A percentile compares a stretch with the other conserved stretches of the same genome.
Conservation (phyloP, 345 rosid species). For the Boechera retrofracta region DNA sequence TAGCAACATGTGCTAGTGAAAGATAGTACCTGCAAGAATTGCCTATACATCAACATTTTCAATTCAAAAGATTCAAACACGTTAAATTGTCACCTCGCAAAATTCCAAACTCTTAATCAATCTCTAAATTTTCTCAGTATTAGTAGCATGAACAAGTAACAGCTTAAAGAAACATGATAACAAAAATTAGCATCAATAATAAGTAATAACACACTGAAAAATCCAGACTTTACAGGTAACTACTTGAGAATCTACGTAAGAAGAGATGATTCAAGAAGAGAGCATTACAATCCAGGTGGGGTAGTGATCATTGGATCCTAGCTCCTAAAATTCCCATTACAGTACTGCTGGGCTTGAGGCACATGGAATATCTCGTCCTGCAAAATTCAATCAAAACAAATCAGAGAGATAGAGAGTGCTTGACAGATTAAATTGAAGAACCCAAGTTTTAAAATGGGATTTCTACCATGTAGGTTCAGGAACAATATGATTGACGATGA, state of each 20-base stretch:
- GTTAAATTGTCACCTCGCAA: no score
- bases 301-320: conserved; percentile 99
- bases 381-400: conserved; percentile 29
- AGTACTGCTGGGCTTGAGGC: conserved; percentile 88
- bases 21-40: conserved; percentile 75
- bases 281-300: conserved; percentile 88
- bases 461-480: conserved; percentile 82
- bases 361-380: conserved; percentile 98
- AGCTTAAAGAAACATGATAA: neutral
- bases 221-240: neutral
- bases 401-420: neutral
- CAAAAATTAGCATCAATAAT: neutral
- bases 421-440: neutral
- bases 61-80: neutral
- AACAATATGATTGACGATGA: conserved; percentile 72
- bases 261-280: conserved; percentile 24
- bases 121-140: no score
- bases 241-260: neutral
- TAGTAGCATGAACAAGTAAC: no score
- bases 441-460: neutral
- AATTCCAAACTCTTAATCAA: no score
- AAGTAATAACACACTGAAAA: neutral
- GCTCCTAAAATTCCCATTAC: conserved; percentile 73
- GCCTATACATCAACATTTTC: neutral
- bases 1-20: conserved; percentile 78